A percentile compares a stretch with the other conserved stretches of the same genome.
phyloP scores from a whole-genome alignment of 2,329 filamentous ascomycete species.

The Meredithiella fracta region DNA sequence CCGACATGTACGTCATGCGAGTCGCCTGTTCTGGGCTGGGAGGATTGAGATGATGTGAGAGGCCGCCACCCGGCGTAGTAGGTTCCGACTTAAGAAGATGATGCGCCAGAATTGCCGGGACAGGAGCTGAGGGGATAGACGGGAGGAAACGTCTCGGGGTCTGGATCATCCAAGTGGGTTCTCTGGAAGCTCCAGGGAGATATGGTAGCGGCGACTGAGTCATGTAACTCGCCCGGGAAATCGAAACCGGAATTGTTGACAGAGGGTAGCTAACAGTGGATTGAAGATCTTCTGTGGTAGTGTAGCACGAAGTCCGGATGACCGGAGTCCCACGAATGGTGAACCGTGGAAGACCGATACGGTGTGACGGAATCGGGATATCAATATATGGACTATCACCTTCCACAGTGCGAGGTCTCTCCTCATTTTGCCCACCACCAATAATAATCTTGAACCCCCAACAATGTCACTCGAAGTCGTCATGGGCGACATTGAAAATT shows the following conservation, averaged over 20 bases:
- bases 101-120: constrained; percentile 2
- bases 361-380: constrained; percentile 68
- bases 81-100: constrained; percentile 16
- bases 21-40: constrained; percentile 16
- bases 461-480: constrained; percentile 26
- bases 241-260: constrained; percentile 3
- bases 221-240: constrained; percentile 9
- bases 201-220: constrained; percentile 6
- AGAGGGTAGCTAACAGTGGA: constrained; percentile 7
- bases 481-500: constrained; percentile 21
- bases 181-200: constrained; percentile 10
- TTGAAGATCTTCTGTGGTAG: constrained; percentile 49
- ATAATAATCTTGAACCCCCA: constrained; percentile 68
- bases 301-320: constrained; percentile 65
- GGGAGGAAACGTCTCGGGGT: constrained; percentile 9
- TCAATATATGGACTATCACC: constrained; percentile 40
- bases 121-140: constrained; percentile 1
- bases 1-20: constrained; percentile 33
- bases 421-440: constrained; percentile 39
- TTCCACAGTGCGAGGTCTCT: constrained; percentile 31
- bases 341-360: constrained; percentile 67
- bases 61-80: constrained; percentile 21
- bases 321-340: constrained; percentile 59
- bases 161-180: constrained; percentile 14
- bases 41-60: background rate